Base-by-base conservation (phyloP, 106 monocot species). In the Platanthera guangdongensis region DNA sequence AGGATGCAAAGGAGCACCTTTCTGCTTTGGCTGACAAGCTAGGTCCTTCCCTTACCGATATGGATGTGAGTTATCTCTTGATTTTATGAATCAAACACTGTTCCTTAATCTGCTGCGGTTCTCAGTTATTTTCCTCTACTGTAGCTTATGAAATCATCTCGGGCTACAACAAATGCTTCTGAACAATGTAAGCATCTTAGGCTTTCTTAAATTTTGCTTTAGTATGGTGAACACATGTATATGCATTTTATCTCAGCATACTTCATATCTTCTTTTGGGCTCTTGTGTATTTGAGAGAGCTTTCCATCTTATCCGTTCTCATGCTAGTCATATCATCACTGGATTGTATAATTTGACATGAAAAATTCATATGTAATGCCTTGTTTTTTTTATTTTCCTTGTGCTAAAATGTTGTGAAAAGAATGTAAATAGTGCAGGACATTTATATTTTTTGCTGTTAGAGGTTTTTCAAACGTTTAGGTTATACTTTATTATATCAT, bases 101-200 rank as follows among this genome's bases (percentile, higher is more conserved):
- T 18, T 6, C 6, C 19, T 14, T 50, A 9, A 19, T 72, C 19
- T 49, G 8, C 47, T 65, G 10, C 50, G 32, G 39, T 76, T 49
- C 51, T 49, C 11, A 52, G 22, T 80, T n/a, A 70, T 81, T 71
- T n/a, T 68, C 16, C 47, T 75, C 4, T 25, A 78, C 73, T 91
- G 80, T 77, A 99, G 97, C 73, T 94, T 49, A 91, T 79, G 16
- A 93, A 89, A 79, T 87, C 93, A 67, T 94, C 95, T 73, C 87
- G 88, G 65, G 80, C 84, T 54, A 77, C 80, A 65, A 73, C 83
- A 50, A 92, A 88, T 85, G 76, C 87, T 80, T 89, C 86, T 85
- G 94, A 99, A 82, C 89, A 90, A 89, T 91, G 97, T 92, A 54
- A 79, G 73, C 4, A 47, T 52, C 63, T 62, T 6, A 21, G 8